Evolutionary conservation across 1,284 basidiomycete genomes (phyloP).

Genomic region (Papiliotrema laurentii): DNA sequence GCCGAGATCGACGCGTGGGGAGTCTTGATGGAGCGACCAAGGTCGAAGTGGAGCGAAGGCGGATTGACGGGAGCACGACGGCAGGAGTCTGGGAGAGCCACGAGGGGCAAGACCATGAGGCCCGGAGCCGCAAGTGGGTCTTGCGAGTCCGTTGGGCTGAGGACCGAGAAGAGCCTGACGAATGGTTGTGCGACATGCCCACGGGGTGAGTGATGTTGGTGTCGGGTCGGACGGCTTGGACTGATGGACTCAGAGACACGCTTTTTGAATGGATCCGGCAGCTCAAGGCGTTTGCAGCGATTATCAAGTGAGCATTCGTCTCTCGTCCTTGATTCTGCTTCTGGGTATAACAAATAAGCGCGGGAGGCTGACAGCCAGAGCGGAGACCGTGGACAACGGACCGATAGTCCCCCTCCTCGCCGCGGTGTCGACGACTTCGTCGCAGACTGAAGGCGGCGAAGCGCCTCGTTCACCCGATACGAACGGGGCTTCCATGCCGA

Average conservation of each 20-base stretch:
- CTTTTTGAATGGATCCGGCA: slow-evolving; percentile 34
- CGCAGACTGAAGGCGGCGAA: not conserved
- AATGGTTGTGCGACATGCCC: slow-evolving; percentile 37
- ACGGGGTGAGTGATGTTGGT: slow-evolving; percentile 13
- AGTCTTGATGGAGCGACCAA: not conserved
- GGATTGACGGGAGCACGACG: slow-evolving; percentile 6
- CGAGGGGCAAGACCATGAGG: not conserved
- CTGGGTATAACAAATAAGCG: no score
- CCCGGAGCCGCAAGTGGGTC: slow-evolving; percentile 13
- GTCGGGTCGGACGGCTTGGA: not conserved
- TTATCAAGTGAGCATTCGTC: slow-evolving; percentile 30
- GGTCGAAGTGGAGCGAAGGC: slow-evolving; percentile 15
- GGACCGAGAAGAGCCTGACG: slow-evolving; percentile 5
- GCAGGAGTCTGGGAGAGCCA: slow-evolving; percentile 17
- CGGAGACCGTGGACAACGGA: slow-evolving; percentile 25
- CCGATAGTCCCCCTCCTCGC: not conserved
- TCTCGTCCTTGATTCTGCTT: no score
- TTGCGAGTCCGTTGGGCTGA: slow-evolving; percentile 14
- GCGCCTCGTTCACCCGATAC: not conserved
- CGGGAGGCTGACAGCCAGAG: slow-evolving; percentile 14
- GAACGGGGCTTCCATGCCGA: not conserved
- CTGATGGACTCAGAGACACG: slow-evolving; percentile 15
- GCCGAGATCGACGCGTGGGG: not conserved
- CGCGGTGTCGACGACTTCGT: not conserved
- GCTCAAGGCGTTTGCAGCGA: slow-evolving; percentile 28